Base-by-base conservation (phyloP, 2,329 filamentous ascomycete genomes). In the Lasiodiplodia sp. region DNA sequence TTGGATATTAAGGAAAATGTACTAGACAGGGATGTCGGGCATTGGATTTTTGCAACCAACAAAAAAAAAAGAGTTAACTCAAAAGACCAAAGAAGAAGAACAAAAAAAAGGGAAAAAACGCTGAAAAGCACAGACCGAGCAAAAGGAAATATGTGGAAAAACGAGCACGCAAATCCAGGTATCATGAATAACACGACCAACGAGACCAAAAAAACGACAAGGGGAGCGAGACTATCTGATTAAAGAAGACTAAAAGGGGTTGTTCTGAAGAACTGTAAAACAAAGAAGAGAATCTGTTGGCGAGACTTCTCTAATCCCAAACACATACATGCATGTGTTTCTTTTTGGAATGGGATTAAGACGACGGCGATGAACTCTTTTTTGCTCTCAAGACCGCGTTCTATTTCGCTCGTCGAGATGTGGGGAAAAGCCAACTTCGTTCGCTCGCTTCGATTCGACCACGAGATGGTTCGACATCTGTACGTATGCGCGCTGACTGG, bases 91-190 rank as follows among this genome's bases (percentile, higher is more conserved):
- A 38, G 21, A n/a, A 11, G 25, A 34, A 37, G 25, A 28, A 47
- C 11, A 18, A 28, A 44, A 6, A 6, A 31, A 52, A 52, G 31
- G 31, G 25, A 47, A 63, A 47, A 31, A 31, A 52, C 60, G 60
- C 60, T 64, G 60, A 52, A 64, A 64, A 64, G 60, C 44, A 63
- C 58, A 37, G 16, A 62, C 44, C 47, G 44, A 64, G 37, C 31
- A 47, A 25, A 37, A 47, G 21, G 56, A 44, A 31, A 38, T 31
- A 57, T 40, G 37, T 23, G 34, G n/a, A 40, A 40, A 47, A 38
- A 64, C 37, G 49, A 52, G 31, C 60, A 64, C 60, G 60, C 60
- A 64, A 64, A 64, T 52, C 60, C 60, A 64, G 60, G 60, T 64
- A 64, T 64, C 60, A 64, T 64, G 60, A 64, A 64, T 28, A 63